Conservation (phyloP, 805 yeast species). For the Schwanniomyces vanrijiae region DNA sequence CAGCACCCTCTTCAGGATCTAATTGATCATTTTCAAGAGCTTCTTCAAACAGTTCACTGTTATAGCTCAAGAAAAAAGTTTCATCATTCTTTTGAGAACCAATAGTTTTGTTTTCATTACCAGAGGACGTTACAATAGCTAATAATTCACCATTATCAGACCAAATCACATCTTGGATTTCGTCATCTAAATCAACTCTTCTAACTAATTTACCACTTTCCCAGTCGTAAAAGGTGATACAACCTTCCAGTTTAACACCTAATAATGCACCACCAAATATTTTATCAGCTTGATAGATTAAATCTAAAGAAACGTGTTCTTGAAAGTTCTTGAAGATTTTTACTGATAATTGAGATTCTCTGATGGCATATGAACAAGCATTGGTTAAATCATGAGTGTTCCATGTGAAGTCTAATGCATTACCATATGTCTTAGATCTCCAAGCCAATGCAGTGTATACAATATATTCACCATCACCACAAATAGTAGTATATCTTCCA, state of each 20-base stretch:
- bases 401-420: constrained; percentile 92
- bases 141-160: constrained; percentile 90
- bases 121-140: constrained; percentile 53
- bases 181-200: constrained; percentile 77
- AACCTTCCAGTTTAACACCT: constrained; percentile 81
- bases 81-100: constrained; percentile 44
- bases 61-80: constrained; percentile 75
- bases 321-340: constrained; percentile 82
- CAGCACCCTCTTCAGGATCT: constrained; percentile 86
- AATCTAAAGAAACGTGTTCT: constrained; percentile 65
- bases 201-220: constrained; percentile 80
- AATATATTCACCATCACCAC: constrained; percentile 97
- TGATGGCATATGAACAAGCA: constrained; percentile 68
- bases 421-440: constrained; percentile 94
- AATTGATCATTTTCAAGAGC: constrained; percentile 58
- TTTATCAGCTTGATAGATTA: constrained; percentile 73
- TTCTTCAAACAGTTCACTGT: constrained; percentile 62
- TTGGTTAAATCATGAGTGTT: constrained; percentile 76
- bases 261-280: constrained; percentile 87
- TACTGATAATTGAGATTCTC: constrained; percentile 66
- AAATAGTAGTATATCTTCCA: constrained; percentile 94
- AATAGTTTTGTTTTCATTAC: constrained; percentile 20
- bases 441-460: constrained; percentile 96
- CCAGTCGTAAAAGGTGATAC: constrained; percentile 92
- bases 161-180: constrained; percentile 84